phyloP scores from a whole-genome alignment of 2,329 filamentous ascomycete genomes.

The Nothomitra cinnamomea region DNA sequence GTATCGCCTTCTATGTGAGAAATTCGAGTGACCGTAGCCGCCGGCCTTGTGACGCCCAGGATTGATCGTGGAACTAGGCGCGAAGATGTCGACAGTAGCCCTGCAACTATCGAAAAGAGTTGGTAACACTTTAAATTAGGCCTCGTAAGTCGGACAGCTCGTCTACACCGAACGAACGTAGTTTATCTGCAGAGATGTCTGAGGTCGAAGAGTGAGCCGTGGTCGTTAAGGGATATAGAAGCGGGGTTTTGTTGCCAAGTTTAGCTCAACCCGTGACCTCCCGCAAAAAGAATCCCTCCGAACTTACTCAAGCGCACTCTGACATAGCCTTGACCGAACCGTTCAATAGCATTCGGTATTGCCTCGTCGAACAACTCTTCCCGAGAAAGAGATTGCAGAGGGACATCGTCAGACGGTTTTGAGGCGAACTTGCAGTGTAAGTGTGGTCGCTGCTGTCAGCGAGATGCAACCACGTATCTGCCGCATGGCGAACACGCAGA shows the following conservation, averaged over 20 bases:
- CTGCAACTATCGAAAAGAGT: not conserved
- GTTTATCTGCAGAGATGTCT: not conserved
- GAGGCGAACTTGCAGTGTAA: not conserved
- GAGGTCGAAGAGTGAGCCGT: not conserved
- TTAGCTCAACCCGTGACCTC: not conserved
- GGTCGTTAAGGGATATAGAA: not conserved
- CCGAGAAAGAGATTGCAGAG: not conserved
- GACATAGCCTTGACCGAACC: not conserved
- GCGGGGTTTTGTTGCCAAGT: constrained; percentile 4
- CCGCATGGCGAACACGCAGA: not conserved
- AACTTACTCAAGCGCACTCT: not conserved
- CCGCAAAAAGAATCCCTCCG: not conserved
- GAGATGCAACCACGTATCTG: constrained; percentile 1
- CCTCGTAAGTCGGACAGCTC: not conserved
- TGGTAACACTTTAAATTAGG: too few relatives aligned
- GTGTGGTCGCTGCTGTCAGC: not conserved
- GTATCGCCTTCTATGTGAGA: not conserved
- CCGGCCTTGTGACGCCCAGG: not conserved
- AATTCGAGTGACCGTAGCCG: constrained; percentile 1
- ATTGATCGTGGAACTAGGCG: not conserved
- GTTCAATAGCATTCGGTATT: not conserved
- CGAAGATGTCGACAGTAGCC: not conserved
- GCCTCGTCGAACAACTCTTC: not conserved
- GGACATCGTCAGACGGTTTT: not conserved
- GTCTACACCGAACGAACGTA: not conserved